phyloP scores from a whole-genome alignment of 2,329 filamentous ascomycete genomes.

The Xylariomycetidae sp. region DNA sequence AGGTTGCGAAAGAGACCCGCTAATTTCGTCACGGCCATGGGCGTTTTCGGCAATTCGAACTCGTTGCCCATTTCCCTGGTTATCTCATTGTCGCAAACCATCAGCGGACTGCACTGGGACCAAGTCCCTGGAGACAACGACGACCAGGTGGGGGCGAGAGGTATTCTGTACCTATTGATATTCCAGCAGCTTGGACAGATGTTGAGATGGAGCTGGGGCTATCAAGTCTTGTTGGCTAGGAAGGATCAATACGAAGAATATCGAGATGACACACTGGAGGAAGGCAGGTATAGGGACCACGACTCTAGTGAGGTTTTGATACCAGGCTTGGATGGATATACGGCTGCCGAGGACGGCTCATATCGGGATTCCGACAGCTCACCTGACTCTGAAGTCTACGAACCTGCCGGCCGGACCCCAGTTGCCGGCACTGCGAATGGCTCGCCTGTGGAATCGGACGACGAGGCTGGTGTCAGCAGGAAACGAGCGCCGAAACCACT shows the following conservation, averaged over 20 bases:
- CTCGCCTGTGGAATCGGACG: slow-evolving; percentile 45
- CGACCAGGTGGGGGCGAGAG: slow-evolving; percentile 86
- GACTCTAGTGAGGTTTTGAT: slow-evolving; percentile 41
- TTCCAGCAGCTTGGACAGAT: slow-evolving; percentile 97
- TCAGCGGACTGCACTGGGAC: slow-evolving; percentile 91
- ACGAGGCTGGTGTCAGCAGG: slow-evolving; percentile 31
- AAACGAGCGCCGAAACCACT: slow-evolving; percentile 25
- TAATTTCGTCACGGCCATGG: slow-evolving; percentile 97
- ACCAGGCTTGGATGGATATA: slow-evolving; percentile 37
- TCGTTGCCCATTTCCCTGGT: slow-evolving; percentile 95
- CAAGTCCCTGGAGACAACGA: slow-evolving; percentile 88
- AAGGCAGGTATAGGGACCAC: slow-evolving; percentile 55
- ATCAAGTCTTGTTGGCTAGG: slow-evolving; percentile 87
- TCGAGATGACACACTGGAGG: slow-evolving; percentile 47
- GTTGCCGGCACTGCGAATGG: slow-evolving; percentile 45
- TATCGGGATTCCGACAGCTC: slow-evolving; percentile 26
- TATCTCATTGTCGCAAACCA: slow-evolving; percentile 85
- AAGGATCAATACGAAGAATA: slow-evolving; percentile 68
- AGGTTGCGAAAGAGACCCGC: slow-evolving; percentile 78
- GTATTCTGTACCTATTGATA: slow-evolving; percentile 91
- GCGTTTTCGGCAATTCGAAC: slow-evolving; percentile 96
- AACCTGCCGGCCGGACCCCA: slow-evolving; percentile 53
- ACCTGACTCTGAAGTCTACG: slow-evolving; percentile 44
- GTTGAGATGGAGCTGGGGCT: slow-evolving; percentile 97
- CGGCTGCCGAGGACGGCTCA: slow-evolving; percentile 29